Conservation (phyloP, 1,284 basidiomycete genomes). For the Sporisorium graminicola region DNA sequence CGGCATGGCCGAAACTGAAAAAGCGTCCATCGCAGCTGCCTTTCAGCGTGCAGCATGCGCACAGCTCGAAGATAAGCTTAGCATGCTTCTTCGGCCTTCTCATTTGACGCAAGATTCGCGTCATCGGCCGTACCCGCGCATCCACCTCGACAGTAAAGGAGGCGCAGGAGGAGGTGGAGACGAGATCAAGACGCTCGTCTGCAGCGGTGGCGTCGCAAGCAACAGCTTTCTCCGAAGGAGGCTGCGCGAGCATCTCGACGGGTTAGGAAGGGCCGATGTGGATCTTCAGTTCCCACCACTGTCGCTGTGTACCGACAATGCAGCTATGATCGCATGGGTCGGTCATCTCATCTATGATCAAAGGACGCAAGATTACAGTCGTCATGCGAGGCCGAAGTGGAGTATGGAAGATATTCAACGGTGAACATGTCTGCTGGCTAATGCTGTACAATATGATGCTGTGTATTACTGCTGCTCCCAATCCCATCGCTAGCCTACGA, state of each 20-base stretch:
- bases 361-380: constrained; percentile 45
- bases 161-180: neutral
- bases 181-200: constrained; percentile 55
- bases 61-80: constrained; percentile 64
- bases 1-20: neutral
- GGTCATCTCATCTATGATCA: constrained; percentile 54
- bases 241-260: constrained; percentile 41
- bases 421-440: neutral
- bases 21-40: constrained; percentile 39
- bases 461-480: neutral
- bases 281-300: constrained; percentile 62
- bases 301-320: constrained; percentile 65
- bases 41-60: constrained; percentile 63
- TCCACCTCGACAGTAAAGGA: constrained; percentile 7
- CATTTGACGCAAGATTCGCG: constrained; percentile 6
- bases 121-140: constrained; percentile 18
- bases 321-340: constrained; percentile 67
- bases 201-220: constrained; percentile 66
- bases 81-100: constrained; percentile 33
- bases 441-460: constrained; percentile 15
- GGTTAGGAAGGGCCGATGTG: constrained; percentile 38
- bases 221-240: constrained; percentile 54
- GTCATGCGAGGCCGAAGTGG: constrained; percentile 60
- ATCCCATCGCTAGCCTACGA: neutral
- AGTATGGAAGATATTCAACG: constrained; percentile 57